Conservation (phyloP, 2,329 filamentous ascomycete genomes). For the Fusarium sterilihyphosum region DNA sequence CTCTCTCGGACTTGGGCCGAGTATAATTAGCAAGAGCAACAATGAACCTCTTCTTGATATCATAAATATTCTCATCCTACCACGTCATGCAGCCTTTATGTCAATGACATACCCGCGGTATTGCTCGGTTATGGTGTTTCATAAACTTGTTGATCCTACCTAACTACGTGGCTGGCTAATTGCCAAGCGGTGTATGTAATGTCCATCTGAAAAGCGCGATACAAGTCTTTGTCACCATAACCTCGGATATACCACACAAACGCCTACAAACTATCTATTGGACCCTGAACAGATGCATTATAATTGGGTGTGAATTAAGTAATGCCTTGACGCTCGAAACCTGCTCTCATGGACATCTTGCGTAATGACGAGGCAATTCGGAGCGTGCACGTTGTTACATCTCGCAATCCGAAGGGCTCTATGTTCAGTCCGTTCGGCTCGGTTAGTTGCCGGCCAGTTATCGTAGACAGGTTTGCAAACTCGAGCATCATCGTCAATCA, state of each 20-base stretch:
- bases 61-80: neutral
- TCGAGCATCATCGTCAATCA: conserved; percentile 6
- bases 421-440: conserved; percentile 72
- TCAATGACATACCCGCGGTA: conserved; percentile 44
- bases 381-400: conserved; percentile 67
- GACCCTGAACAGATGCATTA: neutral
- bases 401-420: conserved; percentile 70
- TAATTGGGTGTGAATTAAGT: conserved; percentile 34
- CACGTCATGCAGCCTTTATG: conserved; percentile 75
- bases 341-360: conserved; percentile 63
- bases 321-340: conserved; percentile 23
- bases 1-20: neutral
- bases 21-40: neutral
- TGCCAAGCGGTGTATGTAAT: conserved; percentile 42
- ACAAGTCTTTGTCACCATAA: conserved; percentile 40
- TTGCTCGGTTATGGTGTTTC: conserved; percentile 35
- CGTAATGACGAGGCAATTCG: conserved; percentile 69
- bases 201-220: conserved; percentile 56
- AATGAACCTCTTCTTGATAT: neutral
- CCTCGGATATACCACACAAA: conserved; percentile 35
- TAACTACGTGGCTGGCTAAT: neutral
- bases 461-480: conserved; percentile 37
- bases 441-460: conserved; percentile 63
- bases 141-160: neutral
- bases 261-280: neutral